Evolutionary conservation across 2,329 filamentous ascomycete species (phyloP), one percentile per base, ranked within the genome.

Genomic region (Botrytis fragariae): DNA sequence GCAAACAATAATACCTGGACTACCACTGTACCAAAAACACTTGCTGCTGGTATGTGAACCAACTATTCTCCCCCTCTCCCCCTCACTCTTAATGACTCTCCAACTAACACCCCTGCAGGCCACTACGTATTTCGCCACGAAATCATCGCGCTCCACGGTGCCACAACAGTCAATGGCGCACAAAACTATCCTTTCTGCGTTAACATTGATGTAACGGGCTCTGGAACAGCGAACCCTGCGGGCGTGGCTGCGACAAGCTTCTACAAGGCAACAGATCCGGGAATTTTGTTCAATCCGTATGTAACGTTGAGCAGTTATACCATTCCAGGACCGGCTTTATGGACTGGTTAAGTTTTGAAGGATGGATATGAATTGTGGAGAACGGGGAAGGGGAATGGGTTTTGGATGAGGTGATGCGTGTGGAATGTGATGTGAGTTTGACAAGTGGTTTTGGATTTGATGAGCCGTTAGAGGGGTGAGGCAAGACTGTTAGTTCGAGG

Each of bases 71-170:
- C 32, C 29, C 22, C 10, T 2, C 4, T n/a, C 44, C 14, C 9
- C 16, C 12, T 22, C 7, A 9, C 9, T 60, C 25, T 37, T 5
- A 4, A 10, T 4, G 0, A 3, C 5, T 4, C 16, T 14, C 86
- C 22, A 0, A 69, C 75, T 0, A 79, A 82, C 32, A 80, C 87
- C 62, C 57, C 80, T 77, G 4, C 76, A 84, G 87, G 86, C 2
- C 83, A 85, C 75, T 89, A 88, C 75, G 85, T 89, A 45, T 78
- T 89, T 45, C 82, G 87, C 3, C 86, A 88, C 76, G 87, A 89
- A 61, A 88, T 82, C 29, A 78, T 79, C 16, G 78, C 78, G 1
- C 63, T 75, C 0, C 78, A 79, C 51, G 72, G 72, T 10, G 76
- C 75, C 10, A 61, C 42, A 20, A 69, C 72, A 1, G 22, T 83